Conservation (phyloP, 208 protist species). For the Entamoeba invadens region DNA sequence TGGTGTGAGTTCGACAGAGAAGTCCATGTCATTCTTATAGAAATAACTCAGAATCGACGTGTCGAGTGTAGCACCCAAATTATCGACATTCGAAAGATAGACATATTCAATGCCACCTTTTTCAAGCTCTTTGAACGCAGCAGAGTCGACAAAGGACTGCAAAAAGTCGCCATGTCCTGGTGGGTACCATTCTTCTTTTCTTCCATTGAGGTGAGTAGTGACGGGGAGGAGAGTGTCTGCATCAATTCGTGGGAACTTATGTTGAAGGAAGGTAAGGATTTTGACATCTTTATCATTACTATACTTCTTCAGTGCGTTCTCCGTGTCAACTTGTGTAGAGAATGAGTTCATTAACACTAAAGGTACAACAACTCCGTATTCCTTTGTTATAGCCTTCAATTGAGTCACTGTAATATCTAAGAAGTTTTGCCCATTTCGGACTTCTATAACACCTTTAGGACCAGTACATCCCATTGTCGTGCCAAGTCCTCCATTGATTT, state of each 20-base stretch:
- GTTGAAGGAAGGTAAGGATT: not conserved
- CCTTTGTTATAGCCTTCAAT: slow-evolving; percentile 61
- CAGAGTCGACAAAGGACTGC: slow-evolving; percentile 62
- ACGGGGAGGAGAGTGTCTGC: slow-evolving; percentile 51
- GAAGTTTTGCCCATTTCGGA: slow-evolving; percentile 75
- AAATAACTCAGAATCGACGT: not conserved
- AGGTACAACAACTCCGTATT: slow-evolving; percentile 59
- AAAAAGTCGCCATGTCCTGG: slow-evolving; percentile 97
- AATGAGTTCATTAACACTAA: slow-evolving; percentile 95
- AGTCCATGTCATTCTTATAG: not conserved
- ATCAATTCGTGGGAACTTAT: slow-evolving; percentile 49
- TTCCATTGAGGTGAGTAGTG: slow-evolving; percentile 12
- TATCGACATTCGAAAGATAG: slow-evolving; percentile 96
- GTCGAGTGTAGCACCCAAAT: slow-evolving; percentile 79
- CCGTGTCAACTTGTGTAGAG: slow-evolving; percentile 57
- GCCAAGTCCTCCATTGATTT: slow-evolving; percentile 49
- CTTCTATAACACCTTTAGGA: slow-evolving; percentile 65
- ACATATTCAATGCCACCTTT: slow-evolving; percentile 72
- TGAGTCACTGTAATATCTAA: slow-evolving; percentile 84
- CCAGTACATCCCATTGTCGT: slow-evolving; percentile 70
- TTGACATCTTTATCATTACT: not conserved
- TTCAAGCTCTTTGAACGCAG: slow-evolving; percentile 50
- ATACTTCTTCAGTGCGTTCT: not conserved
- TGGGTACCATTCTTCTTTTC: slow-evolving; percentile 67
- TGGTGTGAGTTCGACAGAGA: slow-evolving; percentile 53